Base-by-base conservation (phyloP, 768 basidiomycete genomes). In the Rhodotorula diobovata region DNA sequence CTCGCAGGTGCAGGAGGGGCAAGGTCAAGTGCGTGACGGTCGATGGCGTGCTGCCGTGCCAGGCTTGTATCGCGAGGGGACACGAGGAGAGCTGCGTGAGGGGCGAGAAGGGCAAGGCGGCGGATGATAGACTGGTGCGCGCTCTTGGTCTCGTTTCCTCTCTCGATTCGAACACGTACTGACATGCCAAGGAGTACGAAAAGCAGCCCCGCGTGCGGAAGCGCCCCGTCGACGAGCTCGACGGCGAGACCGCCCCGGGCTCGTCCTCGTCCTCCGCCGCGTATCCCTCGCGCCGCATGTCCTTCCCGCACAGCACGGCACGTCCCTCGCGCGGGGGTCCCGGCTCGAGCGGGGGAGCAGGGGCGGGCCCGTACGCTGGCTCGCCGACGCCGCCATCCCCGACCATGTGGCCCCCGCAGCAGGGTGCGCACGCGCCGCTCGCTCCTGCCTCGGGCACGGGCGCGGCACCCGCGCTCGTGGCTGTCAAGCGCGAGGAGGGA, bases 1-100 rank as follows among this genome's bases (percentile, higher is more conserved):
- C 23, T 11, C 15, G 7, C 58, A n/a, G 59, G 37, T 58, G 57
- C 28, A 16, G 43, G 28, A 1, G 59, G 10, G 41, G 59, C 41
- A 43, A 43, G 43, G 30, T 46, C 28, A 45, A 46, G 43, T 43
- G 41, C 41, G 37, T 43, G 43, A 32, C 41, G 18, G 18, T 20
- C 30, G 41, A 58, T 20, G 62, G 62, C 18, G 25, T 8, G 14
- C 50, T 51, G 30, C 62, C 62, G 51, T 63, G 62, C 48, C 37
- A 39, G 37, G 62, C 51, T 16, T 63, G 62, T 28, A 18, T 63
- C 32, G 16, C 48, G 12, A 2, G 61, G 8, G 61, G 61, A 0
- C 28, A 14, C 11, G 48, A 39, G 28, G 46, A 16, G 12, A 21
- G 23, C 21, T 62, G 61, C 61, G 28, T n/a, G 15, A 25, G 50